phyloP scores from a whole-genome alignment of 2,329 filamentous ascomycete species.

The Apiospora phragmitis region DNA sequence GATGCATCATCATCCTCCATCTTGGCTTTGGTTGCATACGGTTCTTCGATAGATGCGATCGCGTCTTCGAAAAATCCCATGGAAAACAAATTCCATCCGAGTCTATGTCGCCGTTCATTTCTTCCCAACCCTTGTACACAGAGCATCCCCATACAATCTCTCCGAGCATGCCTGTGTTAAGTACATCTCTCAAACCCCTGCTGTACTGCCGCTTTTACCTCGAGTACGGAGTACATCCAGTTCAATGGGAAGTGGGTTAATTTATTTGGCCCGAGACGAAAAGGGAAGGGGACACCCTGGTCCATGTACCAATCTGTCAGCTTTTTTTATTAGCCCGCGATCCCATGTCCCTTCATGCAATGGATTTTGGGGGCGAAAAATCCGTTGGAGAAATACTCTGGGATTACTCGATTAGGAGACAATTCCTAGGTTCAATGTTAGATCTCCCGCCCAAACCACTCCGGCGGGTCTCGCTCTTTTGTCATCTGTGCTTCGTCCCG shows the following conservation, averaged over 20 bases:
- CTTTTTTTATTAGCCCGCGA: background rate
- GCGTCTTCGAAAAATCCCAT: background rate
- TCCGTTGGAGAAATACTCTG: background rate
- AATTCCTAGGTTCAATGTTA: background rate
- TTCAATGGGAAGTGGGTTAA: background rate
- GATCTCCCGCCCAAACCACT: conserved; percentile 1
- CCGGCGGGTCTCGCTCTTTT: background rate
- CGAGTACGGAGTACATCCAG: background rate
- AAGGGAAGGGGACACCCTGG: background rate
- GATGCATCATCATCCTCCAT: background rate
- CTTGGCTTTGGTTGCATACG: background rate
- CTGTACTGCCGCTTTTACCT: background rate
- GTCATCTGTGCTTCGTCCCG: background rate
- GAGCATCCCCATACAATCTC: background rate
- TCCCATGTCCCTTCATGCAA: background rate
- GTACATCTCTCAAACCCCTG: background rate
- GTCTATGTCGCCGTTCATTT: background rate
- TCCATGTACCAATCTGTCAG: background rate
- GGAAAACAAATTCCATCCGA: background rate
- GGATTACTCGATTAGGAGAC: background rate
- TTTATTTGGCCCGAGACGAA: background rate
- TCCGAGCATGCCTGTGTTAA: background rate
- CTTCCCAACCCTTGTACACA: background rate
- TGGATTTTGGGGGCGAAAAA: background rate
- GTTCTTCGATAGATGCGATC: background rate